Base-by-base conservation (phyloP, 2,329 filamentous ascomycete species). In the Colletotrichum lupini region DNA sequence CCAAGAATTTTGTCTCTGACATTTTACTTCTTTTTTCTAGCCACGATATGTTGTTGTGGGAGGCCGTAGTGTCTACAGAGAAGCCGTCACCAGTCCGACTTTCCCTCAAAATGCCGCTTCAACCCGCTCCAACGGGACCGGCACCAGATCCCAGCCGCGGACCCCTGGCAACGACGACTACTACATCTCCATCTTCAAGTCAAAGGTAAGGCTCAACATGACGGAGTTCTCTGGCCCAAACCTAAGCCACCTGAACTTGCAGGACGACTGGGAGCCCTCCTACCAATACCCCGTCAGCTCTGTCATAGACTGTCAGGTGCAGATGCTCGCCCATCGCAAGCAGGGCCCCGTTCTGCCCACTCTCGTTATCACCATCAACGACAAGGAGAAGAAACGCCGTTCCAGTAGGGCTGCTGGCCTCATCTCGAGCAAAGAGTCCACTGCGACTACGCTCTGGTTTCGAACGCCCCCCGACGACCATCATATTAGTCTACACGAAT, bases 341-440 rank as follows among this genome's bases (percentile, higher is more conserved):
- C 89, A 92, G 77, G 88, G 88, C 0, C 87, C 89, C 12, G 84
- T 88, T 5, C 81, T 90, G 8, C 90, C 90, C 1, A 92, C 91
- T 6, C 85, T 93, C 14, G 83, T 91, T 58, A 78, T 92, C 49
- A 88, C 84, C 75, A 82, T 92, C 60, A 84, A 86, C 49, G 90
- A 92, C 75, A 92, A 90, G 79, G 83, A 91, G 75, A 87, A 89
- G 68, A 92, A 92, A 77, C 88, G 91, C 62, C 86, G 91, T 73
- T 92, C 91, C 59, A 92, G 91, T 76, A 86, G 91, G 73, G 89
- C 91, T 4, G 87, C 88, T 4, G 89, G 88, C 3, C 82, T 92
- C 26, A 87, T 86, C 22, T 80, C 87, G 11, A 86, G 82, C 70
- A 90, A 88, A 77, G 87, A 90, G 19, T 81, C 85, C 1, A 80